phyloP scores from a whole-genome alignment of 352 stramenopile species.

The Pythium scleroteichum region DNA sequence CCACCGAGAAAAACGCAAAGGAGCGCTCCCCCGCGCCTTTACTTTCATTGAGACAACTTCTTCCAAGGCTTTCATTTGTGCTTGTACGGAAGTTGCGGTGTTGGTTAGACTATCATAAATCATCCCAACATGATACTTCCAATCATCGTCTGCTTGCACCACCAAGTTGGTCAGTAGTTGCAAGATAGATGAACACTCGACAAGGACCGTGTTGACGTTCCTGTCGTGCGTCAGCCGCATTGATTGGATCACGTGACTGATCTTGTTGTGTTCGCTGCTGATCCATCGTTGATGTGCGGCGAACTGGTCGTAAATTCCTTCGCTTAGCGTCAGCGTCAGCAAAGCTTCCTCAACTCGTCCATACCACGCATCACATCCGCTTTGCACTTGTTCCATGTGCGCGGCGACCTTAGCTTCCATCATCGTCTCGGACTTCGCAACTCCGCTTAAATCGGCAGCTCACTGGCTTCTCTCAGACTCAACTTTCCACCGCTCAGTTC shows the following conservation, averaged over 20 bases:
- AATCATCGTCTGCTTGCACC: constrained; percentile 42
- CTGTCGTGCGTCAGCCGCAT: constrained; percentile 38
- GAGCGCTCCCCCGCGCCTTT: constrained; percentile 40
- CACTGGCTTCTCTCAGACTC: constrained; percentile 38
- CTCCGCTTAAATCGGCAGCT: constrained; percentile 30
- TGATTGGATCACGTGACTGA: constrained; percentile 55
- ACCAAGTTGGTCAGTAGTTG: constrained; percentile 33
- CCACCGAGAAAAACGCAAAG: constrained; percentile 73
- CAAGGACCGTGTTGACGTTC: constrained; percentile 37
- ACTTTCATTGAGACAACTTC: constrained; percentile 67
- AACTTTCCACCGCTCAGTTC: constrained; percentile 48
- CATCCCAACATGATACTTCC: constrained; percentile 27
- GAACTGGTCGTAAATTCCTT: constrained; percentile 44
- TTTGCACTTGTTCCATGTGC: constrained; percentile 45
- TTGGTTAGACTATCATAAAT: constrained; percentile 38
- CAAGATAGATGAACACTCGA: constrained; percentile 35
- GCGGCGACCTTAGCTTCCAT: constrained; percentile 49
- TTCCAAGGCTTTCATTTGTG: constrained; percentile 53
- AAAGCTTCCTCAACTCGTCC: constrained; percentile 53
- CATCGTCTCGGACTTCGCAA: constrained; percentile 39
- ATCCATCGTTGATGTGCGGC: constrained; percentile 57
- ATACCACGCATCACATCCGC: constrained; percentile 49
- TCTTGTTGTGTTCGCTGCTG: constrained; percentile 45
- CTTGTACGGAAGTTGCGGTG: constrained; percentile 38
- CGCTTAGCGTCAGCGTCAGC: constrained; percentile 52